These are phyloP conservation scores for Hebeloma cylindrosporum DNA, from an alignment of 768 basidiomycete genomes.

Conservation along the genomic window DNA sequence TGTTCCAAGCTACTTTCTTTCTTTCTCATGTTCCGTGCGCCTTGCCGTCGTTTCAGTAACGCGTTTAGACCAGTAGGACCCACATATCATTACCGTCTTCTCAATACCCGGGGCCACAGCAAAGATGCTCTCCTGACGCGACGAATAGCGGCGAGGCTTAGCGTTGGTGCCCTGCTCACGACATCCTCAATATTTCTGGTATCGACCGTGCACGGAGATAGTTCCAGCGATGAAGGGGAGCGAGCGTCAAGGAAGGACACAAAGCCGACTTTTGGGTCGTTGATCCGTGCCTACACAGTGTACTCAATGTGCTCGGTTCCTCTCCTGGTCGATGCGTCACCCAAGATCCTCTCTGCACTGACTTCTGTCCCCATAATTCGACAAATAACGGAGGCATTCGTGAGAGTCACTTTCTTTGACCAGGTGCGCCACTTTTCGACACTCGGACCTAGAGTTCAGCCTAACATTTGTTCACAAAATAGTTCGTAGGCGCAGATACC, in stretches of 20 bases:
- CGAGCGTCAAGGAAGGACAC: not conserved
- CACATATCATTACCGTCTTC: not conserved
- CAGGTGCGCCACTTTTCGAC: slow-evolving; percentile 49
- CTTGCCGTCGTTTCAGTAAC: not conserved
- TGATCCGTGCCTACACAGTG: slow-evolving; percentile 73
- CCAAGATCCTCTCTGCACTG: slow-evolving; percentile 55
- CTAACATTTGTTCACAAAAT: not conserved
- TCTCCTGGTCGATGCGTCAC: slow-evolving; percentile 71
- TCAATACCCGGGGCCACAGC: not conserved
- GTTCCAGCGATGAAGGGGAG: not conserved
- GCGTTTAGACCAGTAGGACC: slow-evolving; percentile 5
- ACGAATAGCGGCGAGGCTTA: slow-evolving; percentile 14
- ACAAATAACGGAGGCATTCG: slow-evolving; percentile 63
- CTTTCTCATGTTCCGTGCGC: slow-evolving; percentile 16
- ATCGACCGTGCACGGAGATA: slow-evolving; percentile 14
- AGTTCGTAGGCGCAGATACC: slow-evolving; percentile 92
- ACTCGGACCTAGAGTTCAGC: not conserved
- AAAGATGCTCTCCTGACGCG: slow-evolving; percentile 7
- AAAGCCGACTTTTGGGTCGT: slow-evolving; percentile 10
- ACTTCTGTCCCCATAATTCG: slow-evolving; percentile 58
- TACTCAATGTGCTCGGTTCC: slow-evolving; percentile 82
- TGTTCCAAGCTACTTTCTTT: slow-evolving; percentile 1
- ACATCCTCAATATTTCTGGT: slow-evolving; percentile 13
- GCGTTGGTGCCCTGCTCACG: slow-evolving; percentile 8
- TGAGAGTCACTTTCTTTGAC: slow-evolving; percentile 81